Evolutionary conservation across 768 basidiomycete genomes (phyloP).

Genomic region (Chalciporus piperatus): DNA sequence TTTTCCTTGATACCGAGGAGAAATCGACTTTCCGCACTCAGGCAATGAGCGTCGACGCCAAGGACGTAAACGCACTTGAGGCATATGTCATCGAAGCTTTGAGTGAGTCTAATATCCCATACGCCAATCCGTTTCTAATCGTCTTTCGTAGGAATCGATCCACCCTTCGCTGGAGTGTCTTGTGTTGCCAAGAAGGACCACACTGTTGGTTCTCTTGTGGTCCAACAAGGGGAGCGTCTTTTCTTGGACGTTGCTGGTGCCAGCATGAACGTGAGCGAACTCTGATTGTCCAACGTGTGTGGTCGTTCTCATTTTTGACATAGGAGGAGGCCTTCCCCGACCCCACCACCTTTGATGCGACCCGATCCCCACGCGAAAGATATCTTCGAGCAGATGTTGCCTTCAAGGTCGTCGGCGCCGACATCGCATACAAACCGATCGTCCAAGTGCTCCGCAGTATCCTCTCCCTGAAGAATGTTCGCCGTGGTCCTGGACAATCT

Average conservation of each 20-base stretch:
- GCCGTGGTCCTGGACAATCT: conserved; percentile 66
- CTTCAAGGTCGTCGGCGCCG: conserved; percentile 49
- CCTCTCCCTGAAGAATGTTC: conserved; percentile 54
- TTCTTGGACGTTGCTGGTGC: conserved; percentile 64
- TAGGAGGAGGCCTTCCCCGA: conserved; percentile 54
- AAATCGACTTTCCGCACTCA: conserved; percentile 36
- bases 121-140: conserved; percentile 2
- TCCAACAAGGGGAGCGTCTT: conserved; percentile 50
- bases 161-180: conserved; percentile 67
- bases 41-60: conserved; percentile 29
- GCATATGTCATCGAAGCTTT: conserved; percentile 67
- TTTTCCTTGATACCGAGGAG: conserved; percentile 55
- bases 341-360: conserved; percentile 42
- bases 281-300: background rate
- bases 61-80: conserved; percentile 41
- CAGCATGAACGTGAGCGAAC: conserved; percentile 50
- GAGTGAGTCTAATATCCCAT: conserved; percentile 44
- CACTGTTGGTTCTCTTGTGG: conserved; percentile 37
- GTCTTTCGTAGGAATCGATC: conserved; percentile 55
- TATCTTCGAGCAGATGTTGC: conserved; percentile 50
- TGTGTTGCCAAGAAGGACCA: conserved; percentile 51
- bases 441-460: conserved; percentile 63
- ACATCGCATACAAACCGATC: conserved; percentile 57
- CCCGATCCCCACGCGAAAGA: conserved; percentile 41
- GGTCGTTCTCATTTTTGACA: background rate